These are phyloP conservation scores for Conoideocrella luteorostrata DNA, from an alignment of 2,329 filamentous ascomycete species.

Conservation along the genomic window DNA sequence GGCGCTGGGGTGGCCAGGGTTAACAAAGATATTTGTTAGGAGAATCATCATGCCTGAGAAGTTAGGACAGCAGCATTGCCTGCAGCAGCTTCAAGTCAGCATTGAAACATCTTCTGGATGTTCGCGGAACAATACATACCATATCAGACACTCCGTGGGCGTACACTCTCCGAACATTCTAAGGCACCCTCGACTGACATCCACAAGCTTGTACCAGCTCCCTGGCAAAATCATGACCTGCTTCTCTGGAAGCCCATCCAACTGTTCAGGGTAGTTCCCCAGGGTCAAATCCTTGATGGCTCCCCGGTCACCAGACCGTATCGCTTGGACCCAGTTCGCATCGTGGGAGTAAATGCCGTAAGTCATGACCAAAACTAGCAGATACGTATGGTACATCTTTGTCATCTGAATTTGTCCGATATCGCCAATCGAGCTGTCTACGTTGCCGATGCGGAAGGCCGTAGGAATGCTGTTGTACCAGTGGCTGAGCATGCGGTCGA, in stretches of 20 bases:
- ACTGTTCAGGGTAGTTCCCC: background rate
- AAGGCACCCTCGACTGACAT: slow-evolving; percentile 27
- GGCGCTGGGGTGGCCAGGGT: slow-evolving; percentile 19
- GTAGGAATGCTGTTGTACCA: slow-evolving; percentile 30
- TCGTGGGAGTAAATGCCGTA: slow-evolving; percentile 33
- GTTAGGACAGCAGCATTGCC: slow-evolving; percentile 24
- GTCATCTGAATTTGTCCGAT: slow-evolving; percentile 27
- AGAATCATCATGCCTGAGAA: slow-evolving; percentile 28
- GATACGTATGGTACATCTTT: slow-evolving; percentile 30
- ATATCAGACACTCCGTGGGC: slow-evolving; percentile 25
- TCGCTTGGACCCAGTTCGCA: slow-evolving; percentile 29
- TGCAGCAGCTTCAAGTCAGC: too few species aligned
- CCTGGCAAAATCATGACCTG: slow-evolving; percentile 17
- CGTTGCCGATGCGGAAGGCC: slow-evolving; percentile 27
- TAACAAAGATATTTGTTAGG: slow-evolving; percentile 24
- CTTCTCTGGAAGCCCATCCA: background rate
- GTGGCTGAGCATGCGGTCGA: slow-evolving; percentile 27
- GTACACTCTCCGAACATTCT: slow-evolving; percentile 22
- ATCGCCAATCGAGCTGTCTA: slow-evolving; percentile 21
- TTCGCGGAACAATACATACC: too few species aligned
- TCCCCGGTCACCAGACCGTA: slow-evolving; percentile 21
- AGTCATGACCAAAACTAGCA: slow-evolving; percentile 28
- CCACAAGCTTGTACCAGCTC: slow-evolving; percentile 27
- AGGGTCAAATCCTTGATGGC: slow-evolving; percentile 17
- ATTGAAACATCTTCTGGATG: too few species aligned